Base-by-base conservation (phyloP, 2,329 filamentous ascomycete genomes). In the Bipolaris cookei region DNA sequence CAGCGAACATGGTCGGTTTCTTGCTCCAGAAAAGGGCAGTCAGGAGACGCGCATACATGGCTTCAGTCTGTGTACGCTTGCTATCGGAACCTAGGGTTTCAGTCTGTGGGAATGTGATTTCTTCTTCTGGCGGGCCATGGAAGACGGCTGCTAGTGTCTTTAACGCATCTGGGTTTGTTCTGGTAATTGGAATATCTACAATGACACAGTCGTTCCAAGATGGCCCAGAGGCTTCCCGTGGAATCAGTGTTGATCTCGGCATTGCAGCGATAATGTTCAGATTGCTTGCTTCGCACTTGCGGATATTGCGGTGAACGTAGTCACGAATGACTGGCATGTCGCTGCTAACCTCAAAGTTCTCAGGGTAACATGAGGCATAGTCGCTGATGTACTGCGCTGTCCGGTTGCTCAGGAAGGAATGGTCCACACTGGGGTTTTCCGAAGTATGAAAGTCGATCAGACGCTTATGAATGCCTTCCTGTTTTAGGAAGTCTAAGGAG, bases 371-470 rank as follows among this genome's bases (percentile, higher is more conserved):
- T 30, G 80, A 79, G 6, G 81, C 82, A 67, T 86, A 88, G 54
- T 80, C 81, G 34, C 83, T 80, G 43, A 87, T 77, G 68, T 88
- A 88, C 45, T 82, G 79, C 61, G 84, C 84, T 18, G 84, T 79
- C 3, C 83, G 80, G 5, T 81, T 80, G 59, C 81, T 81, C 8
- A 87, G 74, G 64, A 85, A 86, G 21, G 79, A 78, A 7, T 81
- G 70, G 60, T 86, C 83, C 30, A 86, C 66, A 2, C 82, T 72
- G 51, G 84, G 82, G 30, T 79, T 70, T 8, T 78, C 79, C 4
- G 79, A 77, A 3, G 81, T 80, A 37, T 86, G 79, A 18, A 86
- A 71, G 8, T 78, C 77, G 30, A 84, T 69, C 2, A 84, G 76
- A 16, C 77, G 75, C 11, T 77, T 73, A 65, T 88, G 85, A 4